Conservation (phyloP, 2,329 filamentous ascomycete species). For the Spiromastix sp. region DNA sequence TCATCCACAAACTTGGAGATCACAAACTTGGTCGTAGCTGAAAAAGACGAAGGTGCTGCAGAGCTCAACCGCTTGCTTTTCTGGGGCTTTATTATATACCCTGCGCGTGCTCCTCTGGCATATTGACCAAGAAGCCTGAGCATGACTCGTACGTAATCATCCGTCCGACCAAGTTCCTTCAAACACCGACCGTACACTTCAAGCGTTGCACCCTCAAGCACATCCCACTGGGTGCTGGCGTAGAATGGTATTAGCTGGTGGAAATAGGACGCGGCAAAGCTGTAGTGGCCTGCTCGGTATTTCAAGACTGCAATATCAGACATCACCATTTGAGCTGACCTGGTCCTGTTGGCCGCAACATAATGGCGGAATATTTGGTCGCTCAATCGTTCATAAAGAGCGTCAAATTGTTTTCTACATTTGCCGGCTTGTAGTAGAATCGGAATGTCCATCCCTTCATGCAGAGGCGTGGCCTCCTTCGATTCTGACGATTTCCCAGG, state of each 20-base stretch:
- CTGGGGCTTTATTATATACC: conserved; percentile 17
- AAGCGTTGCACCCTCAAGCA: conserved; percentile 72
- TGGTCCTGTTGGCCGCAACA: conserved; percentile 63
- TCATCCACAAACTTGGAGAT: conserved; percentile 27
- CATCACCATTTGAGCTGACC: conserved; percentile 66
- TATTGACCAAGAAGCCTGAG: conserved; percentile 51
- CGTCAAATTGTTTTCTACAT: conserved; percentile 54
- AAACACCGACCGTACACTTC: conserved; percentile 78
- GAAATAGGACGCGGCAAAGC: conserved; percentile 66
- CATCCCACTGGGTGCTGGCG: conserved; percentile 64
- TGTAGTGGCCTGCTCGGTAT: conserved; percentile 64
- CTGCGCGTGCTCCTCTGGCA: conserved; percentile 23
- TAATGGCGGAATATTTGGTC: conserved; percentile 77
- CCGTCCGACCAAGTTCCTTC: conserved; percentile 60
- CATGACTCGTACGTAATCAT: conserved; percentile 68
- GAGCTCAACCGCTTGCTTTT: conserved; percentile 1
- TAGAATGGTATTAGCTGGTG: conserved; percentile 69
- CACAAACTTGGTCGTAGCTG: conserved; percentile 11
- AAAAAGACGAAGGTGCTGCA: conserved; percentile 21
- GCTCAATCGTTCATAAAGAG: conserved; percentile 65
- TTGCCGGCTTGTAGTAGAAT: conserved; percentile 52
- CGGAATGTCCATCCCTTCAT: conserved; percentile 43
- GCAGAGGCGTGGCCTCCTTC: conserved; percentile 12
- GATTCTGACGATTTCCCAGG: background rate
- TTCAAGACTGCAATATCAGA: conserved; percentile 81